phyloP scores from a whole-genome alignment of 768 basidiomycete species.

The Sistotremastrum suecicum region DNA sequence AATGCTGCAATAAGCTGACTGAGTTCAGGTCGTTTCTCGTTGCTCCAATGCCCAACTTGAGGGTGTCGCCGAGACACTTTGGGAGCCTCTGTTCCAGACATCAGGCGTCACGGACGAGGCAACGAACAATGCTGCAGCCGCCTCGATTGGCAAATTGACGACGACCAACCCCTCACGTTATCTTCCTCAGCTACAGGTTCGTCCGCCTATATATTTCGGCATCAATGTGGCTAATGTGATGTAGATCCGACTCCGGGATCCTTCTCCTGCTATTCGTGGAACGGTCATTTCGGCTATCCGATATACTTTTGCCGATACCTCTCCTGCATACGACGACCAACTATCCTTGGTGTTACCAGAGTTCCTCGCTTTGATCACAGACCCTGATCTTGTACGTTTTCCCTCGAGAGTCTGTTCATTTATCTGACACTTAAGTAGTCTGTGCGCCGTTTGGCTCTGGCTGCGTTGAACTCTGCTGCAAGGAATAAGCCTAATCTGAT shows the following conservation, averaged over 20 bases:
- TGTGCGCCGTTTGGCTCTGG: slow-evolving; percentile 81
- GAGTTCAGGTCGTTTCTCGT: slow-evolving; percentile 72
- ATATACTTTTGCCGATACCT: slow-evolving; percentile 78
- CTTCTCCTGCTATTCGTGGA: slow-evolving; percentile 59
- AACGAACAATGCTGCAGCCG: slow-evolving; percentile 87
- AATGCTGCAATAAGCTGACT: not conserved
- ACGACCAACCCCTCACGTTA: slow-evolving; percentile 84
- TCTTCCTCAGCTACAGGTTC: slow-evolving; percentile 81
- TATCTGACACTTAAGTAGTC: slow-evolving; percentile 31
- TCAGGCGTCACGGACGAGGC: slow-evolving; percentile 85
- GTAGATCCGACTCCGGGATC: slow-evolving; percentile 54
- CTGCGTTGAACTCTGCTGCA: slow-evolving; percentile 87
- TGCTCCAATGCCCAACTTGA: slow-evolving; percentile 76
- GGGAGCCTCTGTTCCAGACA: slow-evolving; percentile 86
- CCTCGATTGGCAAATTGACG: slow-evolving; percentile 90
- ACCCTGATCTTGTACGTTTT: slow-evolving; percentile 61
- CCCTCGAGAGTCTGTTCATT: not conserved
- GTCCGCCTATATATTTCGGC: slow-evolving; percentile 9
- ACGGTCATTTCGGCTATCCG: slow-evolving; percentile 89
- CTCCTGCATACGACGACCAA: slow-evolving; percentile 77
- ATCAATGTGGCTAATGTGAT: not conserved
- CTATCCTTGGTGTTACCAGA: slow-evolving; percentile 81
- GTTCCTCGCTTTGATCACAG: slow-evolving; percentile 83
- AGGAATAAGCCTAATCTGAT: slow-evolving; percentile 90
- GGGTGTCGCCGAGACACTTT: slow-evolving; percentile 75